Evolutionary conservation across 371 early-diverging fungal genomes (phyloP), one percentile per base, ranked within the genome.

Genomic region (Apophysomyces elegans): DNA sequence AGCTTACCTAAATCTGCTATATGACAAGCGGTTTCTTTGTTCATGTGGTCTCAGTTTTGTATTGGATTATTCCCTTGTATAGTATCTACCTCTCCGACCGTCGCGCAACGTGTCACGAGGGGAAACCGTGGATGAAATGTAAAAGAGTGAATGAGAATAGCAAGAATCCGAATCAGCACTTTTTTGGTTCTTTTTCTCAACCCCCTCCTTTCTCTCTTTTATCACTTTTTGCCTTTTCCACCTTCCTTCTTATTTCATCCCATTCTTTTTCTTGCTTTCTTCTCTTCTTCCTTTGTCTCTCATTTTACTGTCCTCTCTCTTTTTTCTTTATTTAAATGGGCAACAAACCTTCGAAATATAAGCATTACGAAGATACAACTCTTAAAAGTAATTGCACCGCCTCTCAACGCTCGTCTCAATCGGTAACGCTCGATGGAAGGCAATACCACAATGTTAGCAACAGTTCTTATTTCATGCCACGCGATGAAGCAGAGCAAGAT

Each of bases 401-500:
- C 21, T 54, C 65, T 46, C 46, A 44, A 18, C 43, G 12, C 3
- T 64, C 64, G 39, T 59, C 41, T 13, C 61, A 70, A 41, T 61
- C 65, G 13, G 58, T 60, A 32, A 47, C 65, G 12, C 56, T 84
- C 38, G 73, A 78, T 43, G 84, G 84, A 21, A 68, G 84, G 62
- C 64, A 70, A 63, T 84, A 77, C 56, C 78, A 81, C 54, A 64
- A 71, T 57, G 67, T 74, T 37, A 75, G 74, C 26, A 61, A 63
- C 12, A 69, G 71, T 18, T 62, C 73, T 5, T 84, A 79, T 62
- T 72, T 69, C 61, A 61, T 84, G 60, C 84, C 84, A 45, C 74
- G 76, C 44, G 84, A 84, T 65, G 81, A 80, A 68, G 37, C 71
- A 46, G 84, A 83, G 64, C 79, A 79, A 68, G 81, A 83, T 59